A percentile compares a stretch with the other conserved stretches of the same genome.
These are phyloP conservation scores for Viridothelium virens DNA, from an alignment of 495 filamentous ascomycete species.

Conservation along the genomic window DNA sequence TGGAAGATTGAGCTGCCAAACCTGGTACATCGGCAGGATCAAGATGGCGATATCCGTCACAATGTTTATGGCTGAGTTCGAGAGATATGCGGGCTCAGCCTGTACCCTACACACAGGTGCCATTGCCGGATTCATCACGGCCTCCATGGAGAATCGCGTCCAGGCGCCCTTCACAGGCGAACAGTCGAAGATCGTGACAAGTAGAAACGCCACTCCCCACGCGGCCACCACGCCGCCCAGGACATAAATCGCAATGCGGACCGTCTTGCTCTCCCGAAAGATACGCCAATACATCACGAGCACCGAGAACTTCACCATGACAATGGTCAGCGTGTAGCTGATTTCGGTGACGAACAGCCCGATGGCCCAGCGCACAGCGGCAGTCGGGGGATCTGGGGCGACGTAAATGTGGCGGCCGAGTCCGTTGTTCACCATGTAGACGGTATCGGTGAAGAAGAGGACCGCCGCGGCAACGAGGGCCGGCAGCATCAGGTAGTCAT, in stretches of 20 bases:
- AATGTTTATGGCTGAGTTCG: slow-evolving; percentile 14
- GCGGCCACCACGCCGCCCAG: slow-evolving; percentile 7
- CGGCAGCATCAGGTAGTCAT: background rate
- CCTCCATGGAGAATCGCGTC: slow-evolving; percentile 7
- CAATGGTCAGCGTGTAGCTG: slow-evolving; percentile 10
- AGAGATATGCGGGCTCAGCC: background rate
- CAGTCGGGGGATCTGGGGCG: background rate
- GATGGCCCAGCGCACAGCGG: background rate
- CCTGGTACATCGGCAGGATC: background rate
- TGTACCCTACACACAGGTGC: background rate
- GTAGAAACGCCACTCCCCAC: slow-evolving; percentile 1
- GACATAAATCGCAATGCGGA: background rate
- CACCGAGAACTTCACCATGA: slow-evolving; percentile 9
- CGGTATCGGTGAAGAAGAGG: slow-evolving; percentile 3
- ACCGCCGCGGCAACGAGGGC: background rate
- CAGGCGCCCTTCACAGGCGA: slow-evolving; percentile 1
- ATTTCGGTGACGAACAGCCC: slow-evolving; percentile 12
- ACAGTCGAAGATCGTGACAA: slow-evolving; percentile 11
- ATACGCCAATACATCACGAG: slow-evolving; percentile 7
- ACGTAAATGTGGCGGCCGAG: slow-evolving; percentile 2
- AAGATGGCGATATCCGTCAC: slow-evolving; percentile 11
- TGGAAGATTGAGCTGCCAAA: slow-evolving; percentile 10
- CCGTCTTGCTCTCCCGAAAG: background rate
- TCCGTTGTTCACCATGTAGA: slow-evolving; percentile 9
- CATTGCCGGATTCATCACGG: background rate